Percentiles rank a stretch among this genome's conserved stretches.
phyloP scores from a whole-genome alignment of 2,329 filamentous ascomycete species.

The Calycina marina region DNA sequence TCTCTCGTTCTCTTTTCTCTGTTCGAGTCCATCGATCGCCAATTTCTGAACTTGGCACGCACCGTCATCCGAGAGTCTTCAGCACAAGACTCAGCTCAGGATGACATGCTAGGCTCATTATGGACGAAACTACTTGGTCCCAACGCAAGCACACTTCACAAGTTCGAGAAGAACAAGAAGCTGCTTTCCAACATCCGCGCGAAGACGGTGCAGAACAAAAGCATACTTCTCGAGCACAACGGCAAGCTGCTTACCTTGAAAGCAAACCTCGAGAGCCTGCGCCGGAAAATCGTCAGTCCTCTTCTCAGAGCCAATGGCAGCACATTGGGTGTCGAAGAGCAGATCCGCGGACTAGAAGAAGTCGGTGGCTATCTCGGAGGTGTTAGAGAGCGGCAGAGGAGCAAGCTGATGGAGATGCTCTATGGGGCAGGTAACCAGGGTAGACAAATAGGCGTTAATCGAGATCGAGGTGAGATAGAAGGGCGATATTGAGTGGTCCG shows the following conservation, averaged over 20 bases:
- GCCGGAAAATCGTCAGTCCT: slow-evolving; percentile 71
- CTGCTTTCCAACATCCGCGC: slow-evolving; percentile 66
- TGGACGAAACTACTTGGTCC: slow-evolving; percentile 78
- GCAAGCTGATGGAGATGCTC: slow-evolving; percentile 66
- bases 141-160: slow-evolving; percentile 60
- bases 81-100: slow-evolving; percentile 65
- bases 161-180: slow-evolving; percentile 81
- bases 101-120: slow-evolving; percentile 66
- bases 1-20: slow-evolving; percentile 68
- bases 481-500: neutral
- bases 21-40: slow-evolving; percentile 83
- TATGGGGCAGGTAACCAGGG: slow-evolving; percentile 34
- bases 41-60: slow-evolving; percentile 78
- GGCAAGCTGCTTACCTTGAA: slow-evolving; percentile 71
- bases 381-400: slow-evolving; percentile 67
- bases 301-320: slow-evolving; percentile 58
- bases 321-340: slow-evolving; percentile 65
- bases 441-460: slow-evolving; percentile 4
- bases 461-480: slow-evolving; percentile 12
- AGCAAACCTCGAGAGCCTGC: slow-evolving; percentile 70
- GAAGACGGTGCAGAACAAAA: slow-evolving; percentile 77
- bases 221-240: slow-evolving; percentile 74
- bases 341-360: slow-evolving; percentile 69
- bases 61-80: slow-evolving; percentile 73
- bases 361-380: slow-evolving; percentile 65